These are phyloP conservation scores for Plantago elongata DNA, from an alignment of 257 asterid species.

Conservation along the genomic window DNA sequence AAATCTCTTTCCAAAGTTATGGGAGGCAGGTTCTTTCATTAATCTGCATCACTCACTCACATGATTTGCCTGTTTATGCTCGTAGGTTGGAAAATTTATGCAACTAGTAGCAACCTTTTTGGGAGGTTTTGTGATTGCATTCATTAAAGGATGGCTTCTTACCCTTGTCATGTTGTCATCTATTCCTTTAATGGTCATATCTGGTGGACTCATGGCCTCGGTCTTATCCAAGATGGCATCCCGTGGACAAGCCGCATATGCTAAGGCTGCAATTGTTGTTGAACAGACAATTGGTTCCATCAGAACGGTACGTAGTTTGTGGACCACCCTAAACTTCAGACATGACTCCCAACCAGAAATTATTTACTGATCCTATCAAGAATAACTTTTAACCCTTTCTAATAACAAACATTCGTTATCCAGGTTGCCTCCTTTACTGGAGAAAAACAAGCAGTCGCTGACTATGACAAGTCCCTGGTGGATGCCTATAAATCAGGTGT, in stretches of 20 bases:
- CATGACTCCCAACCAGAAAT: neutral
- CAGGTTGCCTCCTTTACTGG: slow-evolving; percentile 79
- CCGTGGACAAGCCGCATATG: slow-evolving; percentile 49
- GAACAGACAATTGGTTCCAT: slow-evolving; percentile 66
- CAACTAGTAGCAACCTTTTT: slow-evolving; percentile 55
- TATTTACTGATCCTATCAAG: neutral
- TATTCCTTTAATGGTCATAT: slow-evolving; percentile 45
- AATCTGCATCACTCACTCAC: no score
- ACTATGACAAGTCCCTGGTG: slow-evolving; percentile 44
- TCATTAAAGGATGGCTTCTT: slow-evolving; percentile 66
- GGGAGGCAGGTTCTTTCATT: no score
- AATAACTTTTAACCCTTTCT: neutral
- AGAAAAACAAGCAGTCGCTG: slow-evolving; percentile 54
- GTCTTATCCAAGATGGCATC: slow-evolving; percentile 46
- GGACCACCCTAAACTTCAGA: neutral
- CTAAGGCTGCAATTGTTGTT: slow-evolving; percentile 54
- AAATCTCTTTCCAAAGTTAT: no score
- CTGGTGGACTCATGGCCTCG: slow-evolving; percentile 43
- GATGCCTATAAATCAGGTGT: slow-evolving; percentile 51
- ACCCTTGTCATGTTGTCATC: slow-evolving; percentile 56
- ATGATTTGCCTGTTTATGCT: neutral
- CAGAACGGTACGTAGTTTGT: slow-evolving; percentile 47
- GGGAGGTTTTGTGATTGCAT: slow-evolving; percentile 63
- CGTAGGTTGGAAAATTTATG: slow-evolving; percentile 59
- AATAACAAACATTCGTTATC: neutral